phyloP scores from a whole-genome alignment of 1,284 basidiomycete genomes.

The Rhodotorula sp. region DNA sequence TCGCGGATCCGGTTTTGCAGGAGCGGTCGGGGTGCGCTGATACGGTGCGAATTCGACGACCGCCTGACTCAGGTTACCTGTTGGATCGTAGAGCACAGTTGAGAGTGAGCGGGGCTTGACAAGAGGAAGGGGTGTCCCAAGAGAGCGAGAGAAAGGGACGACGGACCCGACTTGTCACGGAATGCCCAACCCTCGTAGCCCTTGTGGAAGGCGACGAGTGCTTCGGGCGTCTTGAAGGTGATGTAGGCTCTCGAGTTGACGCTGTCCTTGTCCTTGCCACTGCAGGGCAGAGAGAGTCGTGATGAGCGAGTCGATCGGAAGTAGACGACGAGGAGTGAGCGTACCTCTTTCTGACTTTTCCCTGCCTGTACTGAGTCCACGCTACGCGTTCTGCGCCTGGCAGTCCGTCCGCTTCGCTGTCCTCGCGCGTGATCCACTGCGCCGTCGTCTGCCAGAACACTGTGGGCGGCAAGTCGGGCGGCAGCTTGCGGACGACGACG shows the following conservation, averaged over 20 bases:
- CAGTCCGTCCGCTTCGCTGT: conserved; percentile 65
- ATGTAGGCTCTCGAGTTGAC: conserved; percentile 87
- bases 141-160: too few species aligned
- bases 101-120: too few species aligned
- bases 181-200: conserved; percentile 92
- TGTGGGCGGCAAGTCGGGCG: conserved; percentile 85
- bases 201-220: conserved; percentile 71
- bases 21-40: conserved; percentile 75
- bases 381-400: conserved; percentile 61
- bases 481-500: conserved; percentile 81
- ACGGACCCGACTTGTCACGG: conserved; percentile 78
- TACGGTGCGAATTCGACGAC: conserved; percentile 92
- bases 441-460: conserved; percentile 90
- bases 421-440: conserved; percentile 76
- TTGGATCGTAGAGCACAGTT: neutral
- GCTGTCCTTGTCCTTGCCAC: conserved; percentile 65
- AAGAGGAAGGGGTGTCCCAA: too few species aligned
- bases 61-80: conserved; percentile 82
- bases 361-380: conserved; percentile 58
- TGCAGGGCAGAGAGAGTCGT: conserved; percentile 13
- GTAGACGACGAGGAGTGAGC: neutral
- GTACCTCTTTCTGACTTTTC: conserved; percentile 37
- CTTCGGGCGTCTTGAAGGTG: conserved; percentile 73
- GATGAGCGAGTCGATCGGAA: too few species aligned
- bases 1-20: conserved; percentile 68